Evolutionary conservation across 495 filamentous ascomycete genomes (phyloP).

Genomic region (Hypomontagnella submonticulosa): DNA sequence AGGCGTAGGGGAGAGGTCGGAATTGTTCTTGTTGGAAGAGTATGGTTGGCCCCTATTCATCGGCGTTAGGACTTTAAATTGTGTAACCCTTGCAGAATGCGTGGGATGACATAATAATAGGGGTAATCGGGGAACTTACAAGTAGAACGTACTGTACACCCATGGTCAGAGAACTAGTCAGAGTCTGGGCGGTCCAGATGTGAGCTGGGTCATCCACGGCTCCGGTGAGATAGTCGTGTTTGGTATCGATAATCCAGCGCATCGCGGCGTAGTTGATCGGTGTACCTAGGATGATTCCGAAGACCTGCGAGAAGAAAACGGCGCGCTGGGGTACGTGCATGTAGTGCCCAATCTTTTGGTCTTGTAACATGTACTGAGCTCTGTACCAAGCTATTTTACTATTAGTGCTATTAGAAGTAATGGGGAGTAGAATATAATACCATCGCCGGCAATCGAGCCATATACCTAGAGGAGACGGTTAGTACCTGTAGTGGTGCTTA

Average conservation of each 20-base stretch:
- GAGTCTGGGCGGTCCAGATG: constrained; percentile 66
- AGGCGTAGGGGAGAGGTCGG: constrained; percentile 63
- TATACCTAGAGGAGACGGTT: constrained; percentile 50
- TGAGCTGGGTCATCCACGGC: constrained; percentile 61
- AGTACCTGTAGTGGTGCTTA: not conserved
- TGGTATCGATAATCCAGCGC: constrained; percentile 59
- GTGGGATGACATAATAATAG: not conserved
- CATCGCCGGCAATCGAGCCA: constrained; percentile 60
- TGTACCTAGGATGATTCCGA: constrained; percentile 62
- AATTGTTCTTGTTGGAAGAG: constrained; percentile 64
- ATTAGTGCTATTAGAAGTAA: constrained; percentile 5
- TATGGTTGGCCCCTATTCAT: constrained; percentile 57
- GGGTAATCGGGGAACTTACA: constrained; percentile 37
- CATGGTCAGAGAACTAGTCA: constrained; percentile 59
- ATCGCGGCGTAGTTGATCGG: constrained; percentile 61
- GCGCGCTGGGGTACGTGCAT: constrained; percentile 68
- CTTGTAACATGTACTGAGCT: constrained; percentile 66
- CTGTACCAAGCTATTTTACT: constrained; percentile 57
- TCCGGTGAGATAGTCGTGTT: constrained; percentile 64
- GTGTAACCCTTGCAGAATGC: not conserved
- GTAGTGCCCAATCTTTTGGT: constrained; percentile 65
- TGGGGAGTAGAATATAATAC: constrained; percentile 7
- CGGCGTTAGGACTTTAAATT: not conserved
- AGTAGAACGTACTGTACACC: constrained; percentile 67
- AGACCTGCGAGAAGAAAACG: constrained; percentile 67